Evolutionary conservation across 805 yeast species (phyloP), one percentile per base, ranked within the genome.

Genomic region (Yarrowia sp.): DNA sequence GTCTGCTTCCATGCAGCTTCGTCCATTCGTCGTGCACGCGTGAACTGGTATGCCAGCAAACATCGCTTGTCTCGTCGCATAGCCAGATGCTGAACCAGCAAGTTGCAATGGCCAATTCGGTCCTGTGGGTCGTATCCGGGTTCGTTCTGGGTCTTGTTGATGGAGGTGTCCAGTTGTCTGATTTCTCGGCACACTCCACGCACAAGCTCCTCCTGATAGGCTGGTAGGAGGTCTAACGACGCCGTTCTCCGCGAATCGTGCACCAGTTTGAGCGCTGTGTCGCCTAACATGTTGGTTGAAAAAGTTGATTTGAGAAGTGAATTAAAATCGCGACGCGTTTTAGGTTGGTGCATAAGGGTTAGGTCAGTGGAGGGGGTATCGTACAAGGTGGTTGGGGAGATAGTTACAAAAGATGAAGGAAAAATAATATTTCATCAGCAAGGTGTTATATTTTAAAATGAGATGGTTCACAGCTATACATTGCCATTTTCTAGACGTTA

Each of bases 51-150:
- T 0, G 96, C 97, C 61, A 95, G 73, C 41, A 95, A 73, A 74
- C 98, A 91, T 61, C 99, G 78, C 74, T 95, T 96, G 77, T 96
- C 92, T 60, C 98, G 78, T 67, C 95, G 82, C 86, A 92, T 86
- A 48, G 91, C 85, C 32, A 92, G 75, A 68, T 86, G 87, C 7
- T 89, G 84, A 7, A 89, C 89, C 72, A 88, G 86, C 15, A 79
- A 67, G 8, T 77, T 74, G 38, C 79, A 73, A 43, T 75, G 69
- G 7, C 71, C 69, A 9, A 68, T 67, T 14, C 79, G 68, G 64
- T 75, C 73, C 17, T 71, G 74, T 1, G 75, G 68, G 17, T 69
- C 69, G 18, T 64, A 66, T 31, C 66, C 64, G 3, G 65, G 69
- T 50, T 70, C 65, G 11, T 68, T 65, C 8, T 78, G 77, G 57